phyloP scores from a whole-genome alignment of 345 rosid species.

The Eucalyptus tenuipes region DNA sequence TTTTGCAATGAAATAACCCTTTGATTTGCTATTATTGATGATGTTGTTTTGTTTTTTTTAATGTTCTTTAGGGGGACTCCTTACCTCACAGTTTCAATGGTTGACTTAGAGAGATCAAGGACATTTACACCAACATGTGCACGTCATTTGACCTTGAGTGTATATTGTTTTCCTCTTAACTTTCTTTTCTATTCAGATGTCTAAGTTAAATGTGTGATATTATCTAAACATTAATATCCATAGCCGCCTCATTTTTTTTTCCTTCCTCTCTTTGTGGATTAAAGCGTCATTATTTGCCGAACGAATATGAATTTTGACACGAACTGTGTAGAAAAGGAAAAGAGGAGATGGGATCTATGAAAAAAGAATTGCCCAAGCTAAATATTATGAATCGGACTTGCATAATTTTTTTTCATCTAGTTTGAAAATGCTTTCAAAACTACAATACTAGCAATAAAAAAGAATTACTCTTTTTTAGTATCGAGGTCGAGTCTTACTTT shows the following conservation, averaged over 20 bases:
- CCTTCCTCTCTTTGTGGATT: background rate
- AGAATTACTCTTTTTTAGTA: too few relatives aligned
- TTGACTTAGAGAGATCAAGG: background rate
- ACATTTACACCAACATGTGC: background rate
- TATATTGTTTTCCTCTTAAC: background rate
- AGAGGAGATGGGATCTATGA: too few relatives aligned
- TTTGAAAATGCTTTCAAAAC: too few relatives aligned
- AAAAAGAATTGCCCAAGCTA: rapidly evolving
- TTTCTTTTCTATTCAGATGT: background rate
- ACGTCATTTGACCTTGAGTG: background rate
- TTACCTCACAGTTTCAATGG: background rate
- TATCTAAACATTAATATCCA: background rate
- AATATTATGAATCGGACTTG: too few relatives aligned
- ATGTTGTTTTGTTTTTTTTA: background rate
- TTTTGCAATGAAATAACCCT: background rate
- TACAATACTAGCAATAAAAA: too few relatives aligned
- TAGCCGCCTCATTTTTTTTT: background rate
- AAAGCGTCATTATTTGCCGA: background rate
- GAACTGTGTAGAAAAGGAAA: too few relatives aligned
- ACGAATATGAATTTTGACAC: too few relatives aligned
- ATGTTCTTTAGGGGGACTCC: background rate
- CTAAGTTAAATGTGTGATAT: background rate
- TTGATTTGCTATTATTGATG: background rate
- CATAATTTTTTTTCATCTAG: too few relatives aligned
- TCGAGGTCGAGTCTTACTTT: too few relatives aligned